Base-by-base conservation (phyloP, 768 basidiomycete genomes). In the Cubamyces lactineus region DNA sequence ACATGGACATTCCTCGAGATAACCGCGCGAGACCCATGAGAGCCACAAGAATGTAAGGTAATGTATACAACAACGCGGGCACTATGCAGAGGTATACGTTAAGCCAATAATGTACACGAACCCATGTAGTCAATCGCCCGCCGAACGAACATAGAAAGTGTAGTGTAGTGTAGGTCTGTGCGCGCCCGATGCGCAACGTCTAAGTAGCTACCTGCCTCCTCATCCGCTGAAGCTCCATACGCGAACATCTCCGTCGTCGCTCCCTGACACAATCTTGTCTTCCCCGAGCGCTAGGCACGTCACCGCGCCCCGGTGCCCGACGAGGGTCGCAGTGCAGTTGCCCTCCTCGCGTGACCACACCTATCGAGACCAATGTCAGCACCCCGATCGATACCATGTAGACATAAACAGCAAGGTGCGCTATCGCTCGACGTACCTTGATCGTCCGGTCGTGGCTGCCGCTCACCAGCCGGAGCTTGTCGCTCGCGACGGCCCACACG, bases 361-460 rank as follows among this genome's bases (percentile, higher is more conserved):
- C 93, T 95, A 21, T 26, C 38, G 17, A 41, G 34, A 58, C 45
- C 9, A 17, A 45, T 12, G 39, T 61, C 45, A 48, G 40, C 30
- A 53, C 8, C 2, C 15, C 38, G 60, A 43, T 43, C 45, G 26
- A 13, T 1, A 58, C 19, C 40, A 19, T 9, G 34, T 34, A 34
- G 11, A 43, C 30, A 53, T 13, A 23, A 34, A 59, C 28, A 61
- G 26, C 47, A 48, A 5, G 46, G 53, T 51, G 47, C 53, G 19
- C 28, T 28, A 28, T 28, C 28, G 28, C 60, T 57, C 51, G 46
- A 57, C 84, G 63, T 52, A 94, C 95, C 86, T 97, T 97, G 80
- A 97, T 91, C n/a, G 94, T 97, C 28, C 94, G 85, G 76, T 97
- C 94, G 71, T 98, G 96, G 70, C 94, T 96, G 7, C 87, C 96